Evolutionary conservation across 1,284 basidiomycete genomes (phyloP).

Genomic region (Sporisorium iseilematis-ciliati): DNA sequence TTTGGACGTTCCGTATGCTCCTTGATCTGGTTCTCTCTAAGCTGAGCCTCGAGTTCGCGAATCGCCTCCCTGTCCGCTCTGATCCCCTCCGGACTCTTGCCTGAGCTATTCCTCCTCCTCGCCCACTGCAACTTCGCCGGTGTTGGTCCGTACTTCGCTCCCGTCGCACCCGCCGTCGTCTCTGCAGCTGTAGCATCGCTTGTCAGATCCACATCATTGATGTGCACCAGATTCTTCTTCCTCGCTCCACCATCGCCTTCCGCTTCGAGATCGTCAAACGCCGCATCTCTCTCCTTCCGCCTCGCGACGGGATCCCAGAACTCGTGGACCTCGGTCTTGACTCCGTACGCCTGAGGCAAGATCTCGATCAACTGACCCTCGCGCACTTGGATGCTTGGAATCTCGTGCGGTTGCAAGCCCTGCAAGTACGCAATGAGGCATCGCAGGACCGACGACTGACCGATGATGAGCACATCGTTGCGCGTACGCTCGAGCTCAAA

Average conservation of each 20-base stretch:
- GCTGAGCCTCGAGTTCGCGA: slow-evolving; percentile 33
- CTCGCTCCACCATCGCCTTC: slow-evolving; percentile 3
- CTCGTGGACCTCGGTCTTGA: slow-evolving; percentile 60
- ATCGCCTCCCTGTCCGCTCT: slow-evolving; percentile 47
- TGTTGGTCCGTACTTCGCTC: background rate
- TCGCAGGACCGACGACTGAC: slow-evolving; percentile 95
- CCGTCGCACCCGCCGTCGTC: background rate
- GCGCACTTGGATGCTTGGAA: slow-evolving; percentile 90
- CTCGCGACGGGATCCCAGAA: slow-evolving; percentile 66
- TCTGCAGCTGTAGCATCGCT: slow-evolving; percentile 16
- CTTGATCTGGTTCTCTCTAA: slow-evolving; percentile 38
- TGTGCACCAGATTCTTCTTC: slow-evolving; percentile 27
- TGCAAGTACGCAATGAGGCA: slow-evolving; percentile 80
- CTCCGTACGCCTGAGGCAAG: slow-evolving; percentile 66
- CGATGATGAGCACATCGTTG: slow-evolving; percentile 76
- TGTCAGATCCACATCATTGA: slow-evolving; percentile 28
- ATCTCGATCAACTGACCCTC: slow-evolving; percentile 69
- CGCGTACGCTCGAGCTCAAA: slow-evolving; percentile 84
- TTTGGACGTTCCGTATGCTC: slow-evolving; percentile 22
- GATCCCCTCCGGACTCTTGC: slow-evolving; percentile 45
- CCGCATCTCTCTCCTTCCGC: slow-evolving; percentile 60
- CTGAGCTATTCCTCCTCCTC: slow-evolving; percentile 36
- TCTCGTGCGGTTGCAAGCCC: slow-evolving; percentile 93
- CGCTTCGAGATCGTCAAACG: slow-evolving; percentile 49
- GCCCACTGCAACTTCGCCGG: slow-evolving; percentile 34